Base-by-base conservation (phyloP, 352 stramenopile genomes). In the Vaucheria bursata region DNA sequence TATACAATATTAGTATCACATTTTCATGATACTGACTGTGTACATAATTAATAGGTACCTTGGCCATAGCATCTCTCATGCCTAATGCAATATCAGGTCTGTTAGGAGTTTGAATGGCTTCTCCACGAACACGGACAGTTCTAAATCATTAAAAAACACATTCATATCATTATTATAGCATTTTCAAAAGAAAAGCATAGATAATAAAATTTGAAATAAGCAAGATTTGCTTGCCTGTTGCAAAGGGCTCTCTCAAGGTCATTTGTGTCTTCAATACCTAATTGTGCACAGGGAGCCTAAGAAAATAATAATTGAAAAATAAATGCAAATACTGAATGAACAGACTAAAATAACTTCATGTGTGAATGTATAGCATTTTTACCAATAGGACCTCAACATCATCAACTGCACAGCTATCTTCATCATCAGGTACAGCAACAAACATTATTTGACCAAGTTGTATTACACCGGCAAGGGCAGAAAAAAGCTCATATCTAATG, bases 401-500 rank as follows among this genome's bases (percentile, higher is more conserved):
- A 6, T 68, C 39, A 0, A 80, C 66, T 12, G 52, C 69, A 33
- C 66, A 77, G 36, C 67, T 80, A 71, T 80, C 75, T n/a, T n/a
- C n/a, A 1, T 80, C 75, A 71, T 80, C 75, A 70, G 18, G 37
- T 59, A 29, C 69, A 37, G 37, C 34, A 40, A 37, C 31, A 68
- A 53, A 80, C 70, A 35, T 70, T 32, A 95, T 88, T 71, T 94
- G 90, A 3, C 89, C 89, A 0, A 90, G 83, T 82, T 91, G 89
- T 0, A 94, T 74, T 59, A 95, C 85, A 0, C 85, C 87, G 0
- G 85, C 83, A 8, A 93, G 80, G 3, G 91, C 38, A 49, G 74
- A 39, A 32, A 88, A 84, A 0, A 87, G 50, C 4, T 80, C 31
- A 12, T 72, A 31, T 34, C 53, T 68, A n/a, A n/a, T n/a, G n/a